These are phyloP conservation scores for Salvia miltiorrhiza DNA, from an alignment of 257 asterid genomes.

Conservation along the genomic window DNA sequence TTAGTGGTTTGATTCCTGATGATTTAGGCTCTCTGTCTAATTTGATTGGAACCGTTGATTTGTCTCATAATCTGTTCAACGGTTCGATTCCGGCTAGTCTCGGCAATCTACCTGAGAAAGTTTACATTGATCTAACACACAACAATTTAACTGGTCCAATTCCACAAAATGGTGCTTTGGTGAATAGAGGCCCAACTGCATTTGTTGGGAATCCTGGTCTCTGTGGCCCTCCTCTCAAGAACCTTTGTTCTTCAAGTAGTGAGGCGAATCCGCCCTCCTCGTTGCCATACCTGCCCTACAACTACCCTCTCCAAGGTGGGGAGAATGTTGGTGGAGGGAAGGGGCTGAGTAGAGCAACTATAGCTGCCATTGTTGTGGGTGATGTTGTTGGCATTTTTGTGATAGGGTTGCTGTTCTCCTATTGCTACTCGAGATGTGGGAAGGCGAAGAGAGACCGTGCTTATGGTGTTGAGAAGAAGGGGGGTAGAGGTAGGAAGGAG, in stretches of 20 bases:
- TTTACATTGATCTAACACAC: slow-evolving; percentile 76
- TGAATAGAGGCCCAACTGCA: slow-evolving; percentile 93
- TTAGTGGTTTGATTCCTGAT: slow-evolving; percentile 61
- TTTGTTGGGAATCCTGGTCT: slow-evolving; percentile 80
- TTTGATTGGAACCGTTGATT: slow-evolving; percentile 71
- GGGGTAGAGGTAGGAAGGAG: slow-evolving; percentile 41
- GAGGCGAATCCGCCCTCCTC: slow-evolving; percentile 47
- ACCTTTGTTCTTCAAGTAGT: slow-evolving; percentile 50
- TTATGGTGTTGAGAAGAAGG: slow-evolving; percentile 48
- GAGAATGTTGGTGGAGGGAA: slow-evolving; percentile 23
- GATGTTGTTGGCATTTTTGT: slow-evolving; percentile 77
- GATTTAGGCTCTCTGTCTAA: slow-evolving; percentile 63
- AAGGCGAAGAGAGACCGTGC: slow-evolving; percentile 34
- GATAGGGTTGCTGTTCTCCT: slow-evolving; percentile 71
- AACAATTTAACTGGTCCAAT: slow-evolving; percentile 78
- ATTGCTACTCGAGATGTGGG: slow-evolving; percentile 60
- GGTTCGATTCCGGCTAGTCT: slow-evolving; percentile 77
- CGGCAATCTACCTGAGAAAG: slow-evolving; percentile 86
- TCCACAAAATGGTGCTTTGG: slow-evolving; percentile 88
- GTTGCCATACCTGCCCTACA: slow-evolving; percentile 58
- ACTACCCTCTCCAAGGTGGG: slow-evolving; percentile 37
- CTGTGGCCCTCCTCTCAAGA: slow-evolving; percentile 89
- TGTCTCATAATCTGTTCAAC: slow-evolving; percentile 68
- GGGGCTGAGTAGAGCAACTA: slow-evolving; percentile 53
- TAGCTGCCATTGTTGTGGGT: slow-evolving; percentile 59